Evolutionary conservation across 345 rosid genomes (phyloP).

Genomic region (thale cress (Arabidopsis thaliana)): TAIR10.1 NC_003074.8:21742001-21742500

Average conservation of each 20-base stretch:
- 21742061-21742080: not conserved
- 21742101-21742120: constrained; percentile 10
- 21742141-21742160: constrained; percentile 33
- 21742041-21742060: not conserved
- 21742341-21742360: constrained; percentile 93
- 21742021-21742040: not conserved
- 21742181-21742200: constrained; percentile 23
- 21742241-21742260: not conserved
- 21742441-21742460: constrained; percentile 49
- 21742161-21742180: constrained; percentile 7
- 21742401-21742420: constrained; percentile 6
- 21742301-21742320: constrained; percentile 45
- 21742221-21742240: constrained; percentile 23
- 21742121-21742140: constrained; percentile 25
- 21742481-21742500: constrained; percentile 67
- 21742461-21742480: constrained; percentile 73
- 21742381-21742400: constrained; percentile 29
- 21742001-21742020: not conserved
- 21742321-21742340: constrained; percentile 54
- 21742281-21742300: constrained; percentile 20
- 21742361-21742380: constrained; percentile 66
- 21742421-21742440: constrained; percentile 29
- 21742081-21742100: not conserved
- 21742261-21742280: constrained; percentile 29
- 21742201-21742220: constrained; percentile 28